Base-by-base conservation (phyloP, 2,329 filamentous ascomycete species). In the Knoxdaviesia capensis region DNA sequence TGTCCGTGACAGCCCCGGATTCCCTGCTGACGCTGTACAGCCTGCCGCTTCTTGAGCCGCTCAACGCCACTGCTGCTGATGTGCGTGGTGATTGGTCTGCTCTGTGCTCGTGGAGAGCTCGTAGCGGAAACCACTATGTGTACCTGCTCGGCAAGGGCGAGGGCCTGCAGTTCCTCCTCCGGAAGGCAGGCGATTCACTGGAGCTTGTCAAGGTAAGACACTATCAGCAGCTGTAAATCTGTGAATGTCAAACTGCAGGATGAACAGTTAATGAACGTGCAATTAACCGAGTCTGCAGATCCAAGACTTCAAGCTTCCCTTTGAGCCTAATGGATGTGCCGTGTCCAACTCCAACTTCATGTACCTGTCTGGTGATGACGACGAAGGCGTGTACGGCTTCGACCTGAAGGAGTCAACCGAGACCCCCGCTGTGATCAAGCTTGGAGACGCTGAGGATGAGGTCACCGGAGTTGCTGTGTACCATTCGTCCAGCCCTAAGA, bases 1-100 rank as follows among this genome's bases (percentile, higher is more conserved):
- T 64, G 34, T 63, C 61, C 1, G 59, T 66, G 32, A 60, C 61
- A 2, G 53, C 59, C 45, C 55, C 63, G 1, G 62, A 65, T 42
- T 64, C 62, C 2, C 47, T 60, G 6, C 48, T 67, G 29, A 54
- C 62, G 6, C 49, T 59, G 2, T 66, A 59, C 41, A 56, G 62
- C 38, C 49, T 56, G 5, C 51, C 51, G 2, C 49, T 47, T 3
- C 44, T 59, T 4, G 48, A 54, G 39, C 53, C 58, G 43, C 43
- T 59, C 11, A 50, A 55, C 5, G 49, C 50, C 5, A 56, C 57
- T 4, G 46, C 53, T 34, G 52, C 54, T 7, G 58, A 52, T 29
- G 52, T 57, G 2, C 50, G 65, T 9, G 64, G 65, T 0, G 64
- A 66, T 46, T 67, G 64, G 61, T 65, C 63, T 9, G 58, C 63